phyloP scores from a whole-genome alignment of 1,284 basidiomycete species.

The Cutaneotrichosporon dermatis region DNA sequence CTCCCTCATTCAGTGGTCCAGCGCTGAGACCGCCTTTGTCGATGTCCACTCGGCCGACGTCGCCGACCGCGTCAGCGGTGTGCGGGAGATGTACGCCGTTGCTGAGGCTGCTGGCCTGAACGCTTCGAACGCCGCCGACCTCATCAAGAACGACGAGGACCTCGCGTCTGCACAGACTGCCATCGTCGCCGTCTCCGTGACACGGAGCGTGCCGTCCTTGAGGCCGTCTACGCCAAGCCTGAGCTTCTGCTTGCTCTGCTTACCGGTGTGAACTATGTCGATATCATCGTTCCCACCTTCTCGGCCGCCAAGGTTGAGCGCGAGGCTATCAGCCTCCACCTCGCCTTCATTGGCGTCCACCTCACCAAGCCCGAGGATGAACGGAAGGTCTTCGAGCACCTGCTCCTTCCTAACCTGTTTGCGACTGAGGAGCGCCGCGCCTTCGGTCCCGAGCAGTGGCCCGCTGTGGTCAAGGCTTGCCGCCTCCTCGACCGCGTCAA shows the following conservation, averaged over 20 bases:
- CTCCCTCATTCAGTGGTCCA: constrained; percentile 17
- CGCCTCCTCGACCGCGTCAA: constrained; percentile 12
- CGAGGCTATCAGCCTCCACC: constrained; percentile 55
- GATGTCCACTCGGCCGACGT: constrained; percentile 48
- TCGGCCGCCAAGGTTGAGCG: constrained; percentile 41
- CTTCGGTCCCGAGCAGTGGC: constrained; percentile 62
- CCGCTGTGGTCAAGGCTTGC: constrained; percentile 9
- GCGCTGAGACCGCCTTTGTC: constrained; percentile 35
- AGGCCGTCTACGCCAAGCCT: constrained; percentile 60
- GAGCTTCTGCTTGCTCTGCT: constrained; percentile 54
- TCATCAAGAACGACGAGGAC: constrained; percentile 21
- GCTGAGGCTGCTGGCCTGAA: constrained; percentile 13
- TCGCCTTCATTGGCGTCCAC: constrained; percentile 59
- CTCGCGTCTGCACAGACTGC: constrained; percentile 34
- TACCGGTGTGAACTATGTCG: constrained; percentile 52
- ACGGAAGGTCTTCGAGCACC: constrained; percentile 56
- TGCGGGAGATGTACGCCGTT: constrained; percentile 40
- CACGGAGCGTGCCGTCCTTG: constrained; percentile 58
- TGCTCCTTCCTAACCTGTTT: constrained; percentile 69
- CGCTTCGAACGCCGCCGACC: constrained; percentile 9
- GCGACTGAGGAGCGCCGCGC: constrained; percentile 66
- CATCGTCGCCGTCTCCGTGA: constrained; percentile 63
- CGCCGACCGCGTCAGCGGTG: constrained; percentile 42
- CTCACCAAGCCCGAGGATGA: constrained; percentile 50
- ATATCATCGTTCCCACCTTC: constrained; percentile 54